Evolutionary conservation across 108 stramenopile species (phyloP).

Genomic region (Nitzschia inconspicua): DNA sequence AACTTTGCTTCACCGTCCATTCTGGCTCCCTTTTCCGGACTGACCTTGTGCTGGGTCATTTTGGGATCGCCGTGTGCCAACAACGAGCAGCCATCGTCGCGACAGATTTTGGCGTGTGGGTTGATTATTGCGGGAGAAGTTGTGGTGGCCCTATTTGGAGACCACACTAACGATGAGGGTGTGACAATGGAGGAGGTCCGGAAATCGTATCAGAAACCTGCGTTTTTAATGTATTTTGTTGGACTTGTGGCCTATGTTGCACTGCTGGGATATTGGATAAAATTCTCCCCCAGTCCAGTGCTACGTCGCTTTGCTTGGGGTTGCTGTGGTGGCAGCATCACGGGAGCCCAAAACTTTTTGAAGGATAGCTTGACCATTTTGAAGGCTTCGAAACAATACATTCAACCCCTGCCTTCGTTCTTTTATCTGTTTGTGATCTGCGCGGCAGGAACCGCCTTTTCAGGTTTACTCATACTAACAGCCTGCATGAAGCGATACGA

Average conservation of each 20-base stretch:
- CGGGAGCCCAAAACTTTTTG: constrained; percentile 74
- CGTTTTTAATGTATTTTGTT: constrained; percentile 53
- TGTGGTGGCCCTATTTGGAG: constrained; percentile 75
- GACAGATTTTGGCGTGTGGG: constrained; percentile 58
- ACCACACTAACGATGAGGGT: constrained; percentile 73
- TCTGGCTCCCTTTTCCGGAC: constrained; percentile 81
- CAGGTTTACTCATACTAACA: constrained; percentile 58
- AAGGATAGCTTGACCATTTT: constrained; percentile 73
- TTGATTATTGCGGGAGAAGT: constrained; percentile 78
- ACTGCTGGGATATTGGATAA: constrained; percentile 45
- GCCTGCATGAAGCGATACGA: constrained; percentile 84
- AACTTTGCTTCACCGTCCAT: constrained; percentile 83
- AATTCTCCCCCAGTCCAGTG: constrained; percentile 1
- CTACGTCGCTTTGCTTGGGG: constrained; percentile 59
- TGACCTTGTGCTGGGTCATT: constrained; percentile 86
- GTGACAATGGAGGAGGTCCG: constrained; percentile 62
- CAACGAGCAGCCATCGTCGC: constrained; percentile 48
- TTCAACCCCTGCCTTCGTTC: constrained; percentile 1
- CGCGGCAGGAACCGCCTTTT: constrained; percentile 54
- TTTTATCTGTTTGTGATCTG: constrained; percentile 28
- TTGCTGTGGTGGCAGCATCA: constrained; percentile 51
- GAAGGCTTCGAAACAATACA: constrained; percentile 16
- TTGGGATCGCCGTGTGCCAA: constrained; percentile 45
- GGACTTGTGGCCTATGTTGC: constrained; percentile 38
- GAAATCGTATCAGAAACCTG: constrained; percentile 51